A percentile compares a stretch with the other conserved stretches of the same genome.
phyloP scores from a whole-genome alignment of 164 flowering plant genomes.

The Euptelea pleiosperma region DNA sequence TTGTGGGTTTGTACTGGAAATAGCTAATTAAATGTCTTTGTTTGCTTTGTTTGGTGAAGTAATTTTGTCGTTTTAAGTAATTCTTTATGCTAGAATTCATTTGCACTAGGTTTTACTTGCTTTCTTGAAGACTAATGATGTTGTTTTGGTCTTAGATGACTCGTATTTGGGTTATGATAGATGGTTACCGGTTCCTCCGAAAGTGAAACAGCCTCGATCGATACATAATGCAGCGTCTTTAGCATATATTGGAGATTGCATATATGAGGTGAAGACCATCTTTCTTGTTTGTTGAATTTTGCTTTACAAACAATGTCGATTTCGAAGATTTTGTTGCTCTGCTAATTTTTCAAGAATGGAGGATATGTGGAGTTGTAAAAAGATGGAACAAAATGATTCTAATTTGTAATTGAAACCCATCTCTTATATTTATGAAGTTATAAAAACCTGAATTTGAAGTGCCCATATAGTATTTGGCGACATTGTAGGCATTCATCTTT shows the following conservation, averaged over 20 bases:
- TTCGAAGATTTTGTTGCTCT: background rate
- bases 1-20: background rate
- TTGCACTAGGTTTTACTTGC: background rate
- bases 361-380: background rate
- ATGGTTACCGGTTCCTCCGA: conserved; percentile 79
- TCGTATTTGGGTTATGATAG: conserved; percentile 66
- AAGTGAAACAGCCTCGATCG: conserved; percentile 75
- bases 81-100: background rate
- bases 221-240: conserved; percentile 71
- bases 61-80: background rate
- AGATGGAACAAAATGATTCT: background rate
- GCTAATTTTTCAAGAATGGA: background rate
- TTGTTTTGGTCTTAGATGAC: conserved; percentile 18
- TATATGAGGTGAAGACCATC: conserved; percentile 59
- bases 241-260: conserved; percentile 84
- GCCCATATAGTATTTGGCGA: background rate
- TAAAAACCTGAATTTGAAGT: background rate
- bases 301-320: background rate
- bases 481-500: background rate
- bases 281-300: background rate
- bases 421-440: background rate
- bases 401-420: background rate
- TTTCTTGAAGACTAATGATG: conserved; percentile 1
- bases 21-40: too few species aligned
- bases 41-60: background rate